Evolutionary conservation across 2,329 filamentous ascomycete species (phyloP).

Genomic region (Hypoxylon sp.): DNA sequence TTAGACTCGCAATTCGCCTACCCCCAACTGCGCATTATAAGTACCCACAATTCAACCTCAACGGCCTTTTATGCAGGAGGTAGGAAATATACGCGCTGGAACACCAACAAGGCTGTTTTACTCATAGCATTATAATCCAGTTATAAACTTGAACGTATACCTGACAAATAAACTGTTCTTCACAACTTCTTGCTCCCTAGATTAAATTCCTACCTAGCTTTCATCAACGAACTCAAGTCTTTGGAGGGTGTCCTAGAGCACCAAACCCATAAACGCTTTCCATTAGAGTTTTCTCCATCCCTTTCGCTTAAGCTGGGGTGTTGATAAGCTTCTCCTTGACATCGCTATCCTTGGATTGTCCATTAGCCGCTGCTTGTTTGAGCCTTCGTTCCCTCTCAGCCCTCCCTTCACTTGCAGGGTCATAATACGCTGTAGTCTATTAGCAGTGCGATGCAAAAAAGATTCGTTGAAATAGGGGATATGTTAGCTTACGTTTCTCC

Average conservation of each 20-base stretch:
- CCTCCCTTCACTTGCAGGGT: conserved; percentile 54
- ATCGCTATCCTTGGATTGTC: not conserved
- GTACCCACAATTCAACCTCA: not conserved
- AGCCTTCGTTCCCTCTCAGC: conserved; percentile 48
- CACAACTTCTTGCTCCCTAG: not conserved
- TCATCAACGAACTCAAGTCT: not conserved
- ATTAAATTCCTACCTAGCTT: not conserved
- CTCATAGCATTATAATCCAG: not conserved
- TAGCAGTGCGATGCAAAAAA: not conserved
- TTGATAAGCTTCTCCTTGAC: conserved; percentile 26
- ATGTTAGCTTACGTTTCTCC: conserved; percentile 59
- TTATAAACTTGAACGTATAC: not conserved
- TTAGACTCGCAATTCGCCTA: not conserved
- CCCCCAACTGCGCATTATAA: not conserved
- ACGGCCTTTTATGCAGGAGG: not conserved
- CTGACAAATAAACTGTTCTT: not conserved
- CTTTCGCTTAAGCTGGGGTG: conserved; percentile 24
- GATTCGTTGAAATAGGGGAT: not conserved
- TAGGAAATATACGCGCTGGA: not conserved
- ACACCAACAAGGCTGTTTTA: not conserved
- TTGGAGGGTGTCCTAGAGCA: not conserved
- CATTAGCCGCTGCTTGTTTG: conserved; percentile 38
- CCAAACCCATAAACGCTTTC: not conserved
- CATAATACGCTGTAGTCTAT: conserved; percentile 52
- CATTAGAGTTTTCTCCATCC: not conserved